Conservation (phyloP, 1,284 basidiomycete species). For the Sanghuangporus weigelae region DNA sequence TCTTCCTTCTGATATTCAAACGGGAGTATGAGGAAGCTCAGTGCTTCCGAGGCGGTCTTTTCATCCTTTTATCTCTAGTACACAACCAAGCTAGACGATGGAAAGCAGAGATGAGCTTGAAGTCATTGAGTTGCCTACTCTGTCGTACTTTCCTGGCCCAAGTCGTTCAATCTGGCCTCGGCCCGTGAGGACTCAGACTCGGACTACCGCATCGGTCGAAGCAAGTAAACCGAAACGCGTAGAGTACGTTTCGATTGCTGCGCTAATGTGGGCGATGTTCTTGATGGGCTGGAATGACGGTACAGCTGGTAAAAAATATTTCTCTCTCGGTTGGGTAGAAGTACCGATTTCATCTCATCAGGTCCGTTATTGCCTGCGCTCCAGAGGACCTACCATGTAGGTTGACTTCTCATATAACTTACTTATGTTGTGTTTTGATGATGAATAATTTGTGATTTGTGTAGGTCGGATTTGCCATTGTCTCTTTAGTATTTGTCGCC, state of each 20-base stretch:
- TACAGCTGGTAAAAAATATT: background rate
- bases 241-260: conserved; percentile 22
- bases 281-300: conserved; percentile 16
- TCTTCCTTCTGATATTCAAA: too few relatives aligned
- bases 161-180: background rate
- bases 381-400: conserved; percentile 42
- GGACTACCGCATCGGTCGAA: background rate
- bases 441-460: background rate
- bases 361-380: conserved; percentile 14
- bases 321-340: background rate
- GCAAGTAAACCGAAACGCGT: background rate
- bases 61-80: too few relatives aligned
- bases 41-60: too few relatives aligned
- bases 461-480: conserved; percentile 38
- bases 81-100: background rate
- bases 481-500: conserved; percentile 53
- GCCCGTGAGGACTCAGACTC: too few relatives aligned
- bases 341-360: background rate
- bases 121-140: background rate
- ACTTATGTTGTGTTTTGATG: background rate
- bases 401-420: background rate
- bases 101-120: background rate
- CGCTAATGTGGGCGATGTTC: conserved; percentile 28
- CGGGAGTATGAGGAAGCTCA: too few relatives aligned
- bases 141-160: background rate